Conservation (phyloP, 163 green algal genomes). For the Scenedesmus sp. region DNA sequence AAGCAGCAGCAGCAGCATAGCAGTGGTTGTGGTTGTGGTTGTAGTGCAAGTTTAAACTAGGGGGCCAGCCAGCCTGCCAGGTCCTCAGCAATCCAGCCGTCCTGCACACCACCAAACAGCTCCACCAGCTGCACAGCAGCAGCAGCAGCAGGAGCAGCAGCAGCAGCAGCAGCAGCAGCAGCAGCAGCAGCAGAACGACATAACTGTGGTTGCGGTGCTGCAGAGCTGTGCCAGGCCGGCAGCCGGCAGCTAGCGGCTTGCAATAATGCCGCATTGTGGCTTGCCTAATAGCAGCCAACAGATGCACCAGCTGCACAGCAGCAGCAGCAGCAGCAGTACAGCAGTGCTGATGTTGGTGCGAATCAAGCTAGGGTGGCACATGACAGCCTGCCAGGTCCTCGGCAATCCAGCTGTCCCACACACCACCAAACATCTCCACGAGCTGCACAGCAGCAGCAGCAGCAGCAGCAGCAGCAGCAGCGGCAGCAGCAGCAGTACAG, state of each 20-base stretch:
- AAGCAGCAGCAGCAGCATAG: not conserved
- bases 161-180: no score
- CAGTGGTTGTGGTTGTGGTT: no score
- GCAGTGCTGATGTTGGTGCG: not conserved
- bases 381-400: not conserved
- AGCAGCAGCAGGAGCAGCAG: not conserved
- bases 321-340: not conserved
- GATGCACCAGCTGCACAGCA: not conserved
- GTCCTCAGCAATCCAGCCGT: conserved; percentile 95
- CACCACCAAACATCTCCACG: conserved; percentile 62
- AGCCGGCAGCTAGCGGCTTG: no score
- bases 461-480: not conserved
- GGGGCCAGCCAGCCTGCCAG: conserved; percentile 92
- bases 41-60: not conserved
- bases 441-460: conserved; percentile 17
- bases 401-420: conserved; percentile 23
- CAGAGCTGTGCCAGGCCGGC: no score
- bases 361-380: not conserved
- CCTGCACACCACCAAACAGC: conserved; percentile 90
- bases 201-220: no score
- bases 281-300: no score
- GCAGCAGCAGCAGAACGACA: no score
- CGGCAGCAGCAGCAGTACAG: not conserved
- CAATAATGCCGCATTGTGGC: no score
- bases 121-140: conserved; percentile 82